Conservation (phyloP, 2,329 filamentous ascomycete species). For the Daldinia sp. region DNA sequence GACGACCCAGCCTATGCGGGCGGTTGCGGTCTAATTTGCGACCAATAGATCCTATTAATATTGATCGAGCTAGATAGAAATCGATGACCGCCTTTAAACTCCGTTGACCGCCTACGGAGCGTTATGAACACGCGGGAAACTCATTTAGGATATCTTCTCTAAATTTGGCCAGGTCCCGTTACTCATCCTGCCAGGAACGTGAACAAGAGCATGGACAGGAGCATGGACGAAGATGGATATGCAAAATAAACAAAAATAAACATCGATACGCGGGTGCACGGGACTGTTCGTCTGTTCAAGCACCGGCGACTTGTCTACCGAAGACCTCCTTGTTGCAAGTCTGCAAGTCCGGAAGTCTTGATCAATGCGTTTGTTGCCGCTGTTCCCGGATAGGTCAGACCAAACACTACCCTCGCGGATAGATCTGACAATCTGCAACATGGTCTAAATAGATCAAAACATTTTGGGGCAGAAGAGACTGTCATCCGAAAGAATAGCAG, state of each 20-base stretch:
- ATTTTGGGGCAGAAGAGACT: conserved; percentile 41
- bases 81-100: conserved; percentile 9
- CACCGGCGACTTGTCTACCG: conserved; percentile 41
- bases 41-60: conserved; percentile 12
- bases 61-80: conserved; percentile 10
- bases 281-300: conserved; percentile 16
- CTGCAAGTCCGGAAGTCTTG: no score
- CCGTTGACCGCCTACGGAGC: conserved; percentile 8
- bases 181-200: neutral
- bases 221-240: neutral
- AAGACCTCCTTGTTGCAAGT: conserved; percentile 40
- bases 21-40: conserved; percentile 12
- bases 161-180: neutral
- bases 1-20: conserved; percentile 10
- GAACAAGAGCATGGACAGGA: neutral
- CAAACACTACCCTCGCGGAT: conserved; percentile 27
- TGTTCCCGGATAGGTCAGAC: conserved; percentile 24
- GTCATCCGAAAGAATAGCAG: conserved; percentile 47
- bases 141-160: neutral
- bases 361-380: conserved; percentile 30
- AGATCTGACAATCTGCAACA: conserved; percentile 42
- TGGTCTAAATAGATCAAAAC: conserved; percentile 44
- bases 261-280: conserved; percentile 34
- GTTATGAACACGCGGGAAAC: neutral
- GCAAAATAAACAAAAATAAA: conserved; percentile 27